Evolutionary conservation across 805 yeast species (phyloP), one percentile per base, ranked within the genome.

Genomic region (Lipomyces sp.): DNA sequence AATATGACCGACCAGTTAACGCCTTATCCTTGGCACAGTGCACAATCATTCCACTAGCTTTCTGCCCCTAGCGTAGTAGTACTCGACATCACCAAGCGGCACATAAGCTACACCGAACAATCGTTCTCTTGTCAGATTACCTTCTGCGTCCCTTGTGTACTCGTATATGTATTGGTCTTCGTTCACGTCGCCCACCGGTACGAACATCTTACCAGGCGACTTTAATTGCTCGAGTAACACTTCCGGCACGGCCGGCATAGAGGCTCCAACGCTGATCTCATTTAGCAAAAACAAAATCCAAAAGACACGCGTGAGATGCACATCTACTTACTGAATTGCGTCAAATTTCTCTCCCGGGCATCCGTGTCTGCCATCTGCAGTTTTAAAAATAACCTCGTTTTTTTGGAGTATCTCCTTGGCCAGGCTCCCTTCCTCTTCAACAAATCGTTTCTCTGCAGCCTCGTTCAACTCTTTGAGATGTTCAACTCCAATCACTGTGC

Each of bases 301-400:
- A 4, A 39, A 7, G n/a, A 30, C 4, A 51, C 24, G 13, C 32
- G 24, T 51, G 24, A 24, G 24, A 24, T 24, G 24, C 24, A 24
- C 24, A 29, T 29, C 15, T 18, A 55, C 70, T 29, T 57, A 71
- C 62, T 70, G 73, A 30, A 70, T 70, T 15, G 71, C 73, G 57
- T 70, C 73, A 53, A 66, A 70, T 24, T 29, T 56, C 32, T 59
- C 59, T 4, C 64, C 67, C 4, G 70, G 66, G 55, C 50, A 54
- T n/a, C 71, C 71, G 29, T 39, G 15, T 11, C 73, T 37, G 7
- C 73, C 73, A 29, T 70, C 73, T 3, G 63, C 66, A 34, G 51
- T 34, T 10, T 34, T n/a, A 35, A 70, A 62, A 35, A 60, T 62
- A 4, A 70, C 66, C 24, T 59, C 37, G 29, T 65, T 63, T 8